phyloP scores from a whole-genome alignment of 441 rosid genomes.

The Adansonia grandidieri region DNA sequence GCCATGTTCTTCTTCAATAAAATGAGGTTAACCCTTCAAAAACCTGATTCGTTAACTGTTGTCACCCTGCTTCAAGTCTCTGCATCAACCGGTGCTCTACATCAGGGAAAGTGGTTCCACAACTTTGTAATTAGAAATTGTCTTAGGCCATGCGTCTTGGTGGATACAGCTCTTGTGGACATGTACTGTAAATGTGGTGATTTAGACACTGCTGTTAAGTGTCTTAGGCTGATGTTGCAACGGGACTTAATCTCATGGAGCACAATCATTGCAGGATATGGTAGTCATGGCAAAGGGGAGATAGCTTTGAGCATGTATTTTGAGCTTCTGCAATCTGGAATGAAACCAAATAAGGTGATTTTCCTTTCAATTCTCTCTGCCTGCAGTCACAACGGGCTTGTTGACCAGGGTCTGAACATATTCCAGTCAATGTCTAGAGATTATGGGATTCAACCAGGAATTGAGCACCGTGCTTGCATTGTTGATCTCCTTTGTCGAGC shows the following conservation, averaged over 20 bases:
- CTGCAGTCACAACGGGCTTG: constrained; percentile 63
- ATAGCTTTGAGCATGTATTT: constrained; percentile 50
- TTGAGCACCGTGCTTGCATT: constrained; percentile 60
- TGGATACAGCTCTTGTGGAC: constrained; percentile 68
- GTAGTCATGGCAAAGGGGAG: constrained; percentile 62
- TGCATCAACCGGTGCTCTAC: constrained; percentile 52
- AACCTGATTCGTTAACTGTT: constrained; percentile 53
- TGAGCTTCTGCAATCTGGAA: constrained; percentile 52
- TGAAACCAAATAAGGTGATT: constrained; percentile 53
- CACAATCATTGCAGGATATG: constrained; percentile 59
- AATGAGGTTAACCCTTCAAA: constrained; percentile 47
- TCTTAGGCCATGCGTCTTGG: constrained; percentile 46
- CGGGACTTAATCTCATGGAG: constrained; percentile 62
- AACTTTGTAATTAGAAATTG: constrained; percentile 46
- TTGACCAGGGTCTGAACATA: constrained; percentile 49
- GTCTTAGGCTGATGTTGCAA: constrained; percentile 48
- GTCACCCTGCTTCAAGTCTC: constrained; percentile 64
- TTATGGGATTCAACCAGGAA: constrained; percentile 51
- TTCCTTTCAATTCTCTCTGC: constrained; percentile 61
- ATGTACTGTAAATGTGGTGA: constrained; percentile 70
- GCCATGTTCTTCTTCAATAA: constrained; percentile 47
- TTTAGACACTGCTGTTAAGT: constrained; percentile 53
- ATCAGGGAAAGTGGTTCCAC: constrained; percentile 60
- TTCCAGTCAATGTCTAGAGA: constrained; percentile 52
- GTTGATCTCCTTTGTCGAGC: constrained; percentile 67